Conservation (phyloP, 192 early-diverging fungal species). For the Coemansia sp. region DNA sequence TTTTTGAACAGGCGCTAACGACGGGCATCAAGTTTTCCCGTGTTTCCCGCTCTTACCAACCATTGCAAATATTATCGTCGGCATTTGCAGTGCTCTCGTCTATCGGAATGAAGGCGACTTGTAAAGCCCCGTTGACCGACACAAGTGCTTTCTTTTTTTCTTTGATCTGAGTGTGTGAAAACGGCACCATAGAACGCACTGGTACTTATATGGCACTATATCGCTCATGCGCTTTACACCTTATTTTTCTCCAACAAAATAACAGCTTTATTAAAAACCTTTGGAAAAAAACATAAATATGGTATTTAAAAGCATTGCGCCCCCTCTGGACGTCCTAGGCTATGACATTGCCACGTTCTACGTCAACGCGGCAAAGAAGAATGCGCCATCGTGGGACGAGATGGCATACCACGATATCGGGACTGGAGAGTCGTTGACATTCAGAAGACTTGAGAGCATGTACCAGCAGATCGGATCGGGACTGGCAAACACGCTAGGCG, state of each 20-base stretch:
- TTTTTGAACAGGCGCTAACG: neutral
- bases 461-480: constrained; percentile 26
- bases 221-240: too few relatives aligned
- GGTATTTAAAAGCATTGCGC: constrained; percentile 40
- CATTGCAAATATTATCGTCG: neutral
- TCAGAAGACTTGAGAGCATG: constrained; percentile 12
- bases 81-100: neutral
- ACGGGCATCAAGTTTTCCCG: neutral
- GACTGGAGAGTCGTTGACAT: constrained; percentile 19
- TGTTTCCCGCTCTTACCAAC: neutral
- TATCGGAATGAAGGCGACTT: neutral
- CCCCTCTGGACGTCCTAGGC: constrained; percentile 25
- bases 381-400: constrained; percentile 8
- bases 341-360: constrained; percentile 28
- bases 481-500: constrained; percentile 16
- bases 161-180: too few relatives aligned
- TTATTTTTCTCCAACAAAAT: too few relatives aligned
- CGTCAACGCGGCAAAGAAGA: constrained; percentile 15
- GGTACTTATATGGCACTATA: too few relatives aligned
- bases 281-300: constrained; percentile 6
- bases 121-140: neutral
- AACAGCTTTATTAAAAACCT: neutral
- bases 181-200: too few relatives aligned
- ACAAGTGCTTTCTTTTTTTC: too few relatives aligned
- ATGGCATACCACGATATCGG: constrained; percentile 28